Percentiles rank a stretch among this genome's conserved stretches.
phyloP scores from a whole-genome alignment of 2,329 filamentous ascomycete species.

The Ceratocystis colombiana region DNA sequence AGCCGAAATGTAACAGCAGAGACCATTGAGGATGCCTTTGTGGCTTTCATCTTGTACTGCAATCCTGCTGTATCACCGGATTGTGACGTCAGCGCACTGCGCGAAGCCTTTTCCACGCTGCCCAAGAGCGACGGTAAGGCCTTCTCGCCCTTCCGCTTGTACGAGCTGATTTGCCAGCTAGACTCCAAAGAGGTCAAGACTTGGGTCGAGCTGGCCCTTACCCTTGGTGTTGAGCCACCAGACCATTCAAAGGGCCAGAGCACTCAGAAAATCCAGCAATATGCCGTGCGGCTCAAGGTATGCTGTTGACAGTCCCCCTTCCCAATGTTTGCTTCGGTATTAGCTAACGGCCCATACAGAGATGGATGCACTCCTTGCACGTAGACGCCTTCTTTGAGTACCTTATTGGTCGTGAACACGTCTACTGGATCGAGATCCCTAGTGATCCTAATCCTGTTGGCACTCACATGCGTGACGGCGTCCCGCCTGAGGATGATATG shows the following conservation, averaged over 20 bases:
- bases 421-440: constrained; percentile 72
- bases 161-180: constrained; percentile 66
- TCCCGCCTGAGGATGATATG: constrained; percentile 77
- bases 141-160: constrained; percentile 69
- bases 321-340: no score
- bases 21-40: constrained; percentile 72
- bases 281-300: constrained; percentile 84
- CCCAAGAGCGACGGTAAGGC: constrained; percentile 81
- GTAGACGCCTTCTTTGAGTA: constrained; percentile 93
- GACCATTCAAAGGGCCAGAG: constrained; percentile 75
- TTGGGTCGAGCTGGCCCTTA: constrained; percentile 78
- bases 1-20: constrained; percentile 49
- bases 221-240: constrained; percentile 79
- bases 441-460: constrained; percentile 51
- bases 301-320: constrained; percentile 25
- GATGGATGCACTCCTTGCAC: constrained; percentile 96
- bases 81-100: constrained; percentile 59
- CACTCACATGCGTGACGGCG: constrained; percentile 63
- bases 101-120: constrained; percentile 65
- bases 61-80: constrained; percentile 65
- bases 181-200: constrained; percentile 80
- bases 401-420: constrained; percentile 52
- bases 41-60: constrained; percentile 78
- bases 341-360: constrained; percentile 37
- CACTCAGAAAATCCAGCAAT: constrained; percentile 88